Percentiles rank a stretch among this genome's conserved stretches.
phyloP scores from a whole-genome alignment of 352 stramenopile species.

The Pseudoperonospora humuli region DNA sequence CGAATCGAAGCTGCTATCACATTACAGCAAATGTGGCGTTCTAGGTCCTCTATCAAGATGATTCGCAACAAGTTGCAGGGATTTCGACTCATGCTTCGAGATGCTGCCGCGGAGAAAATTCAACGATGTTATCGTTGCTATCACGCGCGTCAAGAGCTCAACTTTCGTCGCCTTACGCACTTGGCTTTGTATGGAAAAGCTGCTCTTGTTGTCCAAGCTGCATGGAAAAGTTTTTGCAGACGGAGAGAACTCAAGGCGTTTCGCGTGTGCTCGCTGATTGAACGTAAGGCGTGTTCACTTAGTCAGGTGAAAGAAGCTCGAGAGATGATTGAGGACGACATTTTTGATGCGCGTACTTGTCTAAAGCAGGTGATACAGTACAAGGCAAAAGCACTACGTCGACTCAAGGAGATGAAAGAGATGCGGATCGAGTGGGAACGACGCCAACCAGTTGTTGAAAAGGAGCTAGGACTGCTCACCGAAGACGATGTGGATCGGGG shows the following conservation, averaged over 20 bases:
- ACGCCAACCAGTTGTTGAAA: slow-evolving; percentile 62
- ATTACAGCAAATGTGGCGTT: slow-evolving; percentile 73
- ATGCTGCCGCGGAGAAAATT: slow-evolving; percentile 41
- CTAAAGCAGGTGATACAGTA: slow-evolving; percentile 65
- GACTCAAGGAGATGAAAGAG: slow-evolving; percentile 67
- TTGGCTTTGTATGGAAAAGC: slow-evolving; percentile 44
- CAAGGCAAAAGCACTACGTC: too few species aligned
- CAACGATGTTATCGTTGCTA: slow-evolving; percentile 62
- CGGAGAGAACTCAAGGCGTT: slow-evolving; percentile 58
- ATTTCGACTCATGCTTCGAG: too few species aligned
- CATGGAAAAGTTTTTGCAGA: slow-evolving; percentile 58
- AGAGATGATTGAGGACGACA: slow-evolving; percentile 66
- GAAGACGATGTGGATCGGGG: slow-evolving; percentile 67
- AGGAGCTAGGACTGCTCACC: slow-evolving; percentile 52
- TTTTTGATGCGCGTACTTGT: slow-evolving; percentile 49
- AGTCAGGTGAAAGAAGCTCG: slow-evolving; percentile 45
- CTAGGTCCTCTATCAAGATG: slow-evolving; percentile 30
- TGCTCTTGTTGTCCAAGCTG: slow-evolving; percentile 52
- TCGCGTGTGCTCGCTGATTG: slow-evolving; percentile 54
- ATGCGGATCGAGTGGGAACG: slow-evolving; percentile 80
- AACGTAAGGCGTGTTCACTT: slow-evolving; percentile 49
- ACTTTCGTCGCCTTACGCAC: slow-evolving; percentile 32
- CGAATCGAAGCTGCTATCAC: slow-evolving; percentile 55
- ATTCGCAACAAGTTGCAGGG: too few species aligned
- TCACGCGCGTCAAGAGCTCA: slow-evolving; percentile 32